Evolutionary conservation across 495 filamentous ascomycete species (phyloP), one percentile per base, ranked within the genome.

Genomic region (Letharia columbiana): DNA sequence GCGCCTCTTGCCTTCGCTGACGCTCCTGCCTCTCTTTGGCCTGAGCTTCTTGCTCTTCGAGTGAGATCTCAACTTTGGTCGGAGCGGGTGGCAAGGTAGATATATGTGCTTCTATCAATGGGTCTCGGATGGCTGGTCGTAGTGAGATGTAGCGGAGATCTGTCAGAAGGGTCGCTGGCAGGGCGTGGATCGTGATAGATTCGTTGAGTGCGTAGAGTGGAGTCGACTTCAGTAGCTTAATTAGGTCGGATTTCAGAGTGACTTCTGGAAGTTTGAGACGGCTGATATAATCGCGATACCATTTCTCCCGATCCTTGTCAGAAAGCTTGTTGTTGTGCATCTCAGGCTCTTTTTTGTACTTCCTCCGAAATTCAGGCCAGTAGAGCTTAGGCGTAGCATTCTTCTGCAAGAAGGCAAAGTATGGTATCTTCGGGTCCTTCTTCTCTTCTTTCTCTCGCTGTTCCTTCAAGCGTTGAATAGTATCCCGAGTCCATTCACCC

Each of bases 341-440:
- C 62, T 86, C 85, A 0, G 82, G 73, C 64, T 93, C 91, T 67
- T 88, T 91, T 66, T 87, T 88, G 70, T 87, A 94, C 71, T 96
- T 98, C 41, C 93, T 82, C 68, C 90, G 90, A 74, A 98, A 98
- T 73, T 98, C 94, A 0, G 90, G 86, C 94, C 94, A 98, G 75
- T 95, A 98, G 15, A 98, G 78, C 76, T 96, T 97, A 2, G 89
- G 87, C 0, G 87, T 93, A 1, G 91, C 91, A 64, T 88, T 79
- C 67, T 88, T 85, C 65, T 92, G 85, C 31, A 98, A 78, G 68
- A 98, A 91, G 1, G 83, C 84, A 66, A 97, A 76, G 74, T 92
- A 98, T 37, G 89, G 85, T 66, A 96, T 90, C 33, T 84, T 80
- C 11, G 94, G 95, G 69, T 98, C 91, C 62, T 86, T 84, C 78